Conservation (phyloP, 164 flowering plant genomes). For the Santalum album region DNA sequence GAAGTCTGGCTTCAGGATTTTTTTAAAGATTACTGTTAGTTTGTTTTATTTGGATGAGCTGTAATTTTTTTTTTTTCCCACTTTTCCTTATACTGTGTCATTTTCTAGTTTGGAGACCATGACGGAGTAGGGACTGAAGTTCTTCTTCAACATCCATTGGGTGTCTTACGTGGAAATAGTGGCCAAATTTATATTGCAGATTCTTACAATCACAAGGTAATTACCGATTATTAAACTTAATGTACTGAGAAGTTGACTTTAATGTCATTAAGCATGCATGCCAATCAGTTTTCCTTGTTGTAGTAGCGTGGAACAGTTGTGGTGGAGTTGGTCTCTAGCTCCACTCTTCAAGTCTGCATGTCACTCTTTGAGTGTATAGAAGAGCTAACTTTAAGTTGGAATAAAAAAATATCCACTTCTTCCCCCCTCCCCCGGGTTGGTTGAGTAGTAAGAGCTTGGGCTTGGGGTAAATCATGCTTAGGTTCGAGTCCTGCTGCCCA, state of each 20-base stretch:
- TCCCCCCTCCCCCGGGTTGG: too few species aligned
- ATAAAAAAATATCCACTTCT: too few species aligned
- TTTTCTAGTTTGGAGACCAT: slow-evolving; percentile 81
- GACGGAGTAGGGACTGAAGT: slow-evolving; percentile 91
- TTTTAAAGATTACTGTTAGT: not conserved
- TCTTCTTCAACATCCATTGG: slow-evolving; percentile 93
- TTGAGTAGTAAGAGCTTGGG: too few species aligned
- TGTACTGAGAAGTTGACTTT: too few species aligned
- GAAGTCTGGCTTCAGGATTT: not conserved
- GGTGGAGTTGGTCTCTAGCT: not conserved
- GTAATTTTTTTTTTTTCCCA: not conserved
- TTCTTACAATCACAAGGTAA: slow-evolving; percentile 93
- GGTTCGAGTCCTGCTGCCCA: too few species aligned
- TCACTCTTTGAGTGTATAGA: too few species aligned
- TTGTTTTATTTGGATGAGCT: not conserved
- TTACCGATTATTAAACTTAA: not conserved
- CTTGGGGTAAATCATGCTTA: too few species aligned
- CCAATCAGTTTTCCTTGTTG: not conserved
- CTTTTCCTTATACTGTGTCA: not conserved
- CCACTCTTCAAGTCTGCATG: too few species aligned
- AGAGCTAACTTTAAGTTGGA: too few species aligned
- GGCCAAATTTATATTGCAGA: slow-evolving; percentile 76
- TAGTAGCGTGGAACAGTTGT: not conserved
- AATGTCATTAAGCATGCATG: not conserved
- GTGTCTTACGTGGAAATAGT: slow-evolving; percentile 64